phyloP scores from a whole-genome alignment of 2,329 filamentous ascomycete species.

The Calonectria leucothoes region DNA sequence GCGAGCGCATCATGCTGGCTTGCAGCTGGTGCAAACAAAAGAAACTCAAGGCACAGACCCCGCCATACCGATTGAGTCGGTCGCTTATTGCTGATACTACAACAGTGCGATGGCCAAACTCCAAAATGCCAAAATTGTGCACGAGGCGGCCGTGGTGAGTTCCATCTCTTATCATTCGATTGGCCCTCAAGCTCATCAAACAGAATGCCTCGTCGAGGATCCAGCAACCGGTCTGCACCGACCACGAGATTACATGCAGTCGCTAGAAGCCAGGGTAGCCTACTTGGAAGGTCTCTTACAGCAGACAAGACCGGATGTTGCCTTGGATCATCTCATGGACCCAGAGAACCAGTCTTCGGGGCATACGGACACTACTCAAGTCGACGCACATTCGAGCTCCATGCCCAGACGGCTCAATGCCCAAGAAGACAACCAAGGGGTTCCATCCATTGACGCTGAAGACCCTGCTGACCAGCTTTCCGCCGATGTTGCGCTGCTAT shows the following conservation, averaged over 20 bases:
- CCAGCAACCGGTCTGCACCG: conserved; percentile 29
- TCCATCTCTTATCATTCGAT: too few relatives aligned
- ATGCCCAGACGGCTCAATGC: not conserved
- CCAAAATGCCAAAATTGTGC: conserved; percentile 28
- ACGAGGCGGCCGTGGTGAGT: conserved; percentile 20
- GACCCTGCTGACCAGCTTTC: conserved; percentile 28
- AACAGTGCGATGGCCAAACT: conserved; percentile 25
- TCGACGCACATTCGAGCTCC: not conserved
- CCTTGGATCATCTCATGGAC: conserved; percentile 25
- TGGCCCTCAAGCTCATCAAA: not conserved
- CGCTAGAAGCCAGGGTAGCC: conserved; percentile 25
- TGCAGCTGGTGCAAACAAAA: conserved; percentile 32
- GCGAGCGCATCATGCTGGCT: conserved; percentile 27
- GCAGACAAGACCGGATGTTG: conserved; percentile 26
- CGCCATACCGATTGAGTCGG: too few relatives aligned
- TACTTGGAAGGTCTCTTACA: conserved; percentile 30
- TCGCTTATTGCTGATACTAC: not conserved
- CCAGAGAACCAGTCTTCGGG: not conserved
- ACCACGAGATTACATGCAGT: conserved; percentile 31
- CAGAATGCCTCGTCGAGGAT: conserved; percentile 32
- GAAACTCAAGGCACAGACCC: conserved; percentile 27
- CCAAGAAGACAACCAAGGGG: not conserved
- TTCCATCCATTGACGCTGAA: conserved; percentile 11
- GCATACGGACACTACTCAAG: not conserved
- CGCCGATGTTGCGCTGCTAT: conserved; percentile 28